Base-by-base conservation (phyloP, 345 rosid species). In the Arabis hirsuta region DNA sequence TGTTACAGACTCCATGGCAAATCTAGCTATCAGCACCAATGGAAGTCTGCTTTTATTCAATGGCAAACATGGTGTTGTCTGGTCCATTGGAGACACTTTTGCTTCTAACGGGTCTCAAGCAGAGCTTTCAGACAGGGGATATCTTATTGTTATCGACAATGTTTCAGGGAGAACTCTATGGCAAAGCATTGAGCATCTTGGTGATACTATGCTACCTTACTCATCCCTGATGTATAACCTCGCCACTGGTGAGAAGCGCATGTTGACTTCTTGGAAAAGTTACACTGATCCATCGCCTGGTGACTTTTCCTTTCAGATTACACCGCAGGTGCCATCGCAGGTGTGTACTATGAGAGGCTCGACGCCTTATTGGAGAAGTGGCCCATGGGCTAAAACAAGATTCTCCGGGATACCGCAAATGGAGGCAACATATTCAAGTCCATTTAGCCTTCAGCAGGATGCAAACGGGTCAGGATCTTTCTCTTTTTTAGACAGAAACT, bases 91-190 rank as follows among this genome's bases (percentile, higher is more conserved):
- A 24, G 59, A 6, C 4, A 13, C 43, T 12, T 20, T 5, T 27
- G 7, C 58, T 1, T 68, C 73, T 39, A 67, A 14, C 0, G 44
- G 41, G 22, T 86, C 83, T 7, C 73, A 71, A 22, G 83, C 75
- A 22, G 90, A 83, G 85, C 73, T 92, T 58, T 69, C 57, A 29
- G 86, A 79, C 51, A 68, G 72, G 0, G 96, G 98, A 20, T 87
- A 90, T 57, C 74, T 92, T 19, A 72, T 87, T 6, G 67, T 88
- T 12, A 86, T 50, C 52, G 88, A 88, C 6, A n/a, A 11, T 7
- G 27, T 27, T 7, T 58, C 73, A 0, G 70, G n/a, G 27, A 69
- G 9, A 24, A 11, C 46, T 22, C 0, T 79, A 6, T 79, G 82
- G 82, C 55, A 70, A 48, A 79, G 82, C 69, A 70, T 79, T 65